Conservation (phyloP, 208 protist species). For the Trypanosoma vivax region DNA sequence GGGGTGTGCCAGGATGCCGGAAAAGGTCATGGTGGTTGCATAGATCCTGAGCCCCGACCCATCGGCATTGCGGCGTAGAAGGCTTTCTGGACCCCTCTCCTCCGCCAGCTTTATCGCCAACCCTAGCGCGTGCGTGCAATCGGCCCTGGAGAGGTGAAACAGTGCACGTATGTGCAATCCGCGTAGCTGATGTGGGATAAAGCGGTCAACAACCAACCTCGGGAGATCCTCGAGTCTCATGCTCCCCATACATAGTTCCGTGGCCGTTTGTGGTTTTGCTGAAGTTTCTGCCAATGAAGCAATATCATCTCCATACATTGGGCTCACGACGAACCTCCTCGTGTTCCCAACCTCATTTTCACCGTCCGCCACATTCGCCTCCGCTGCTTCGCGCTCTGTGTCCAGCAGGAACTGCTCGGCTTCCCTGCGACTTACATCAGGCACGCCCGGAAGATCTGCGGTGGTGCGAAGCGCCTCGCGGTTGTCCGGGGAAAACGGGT, state of each 20-base stretch:
- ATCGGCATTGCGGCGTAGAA: neutral
- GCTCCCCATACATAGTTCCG: neutral
- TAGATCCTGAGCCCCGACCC: neutral
- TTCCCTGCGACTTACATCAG: neutral
- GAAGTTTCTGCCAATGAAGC: neutral
- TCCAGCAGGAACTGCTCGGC: neutral
- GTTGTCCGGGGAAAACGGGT: constrained; percentile 1
- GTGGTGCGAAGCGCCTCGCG: neutral
- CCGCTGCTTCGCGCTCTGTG: neutral
- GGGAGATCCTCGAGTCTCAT: neutral
- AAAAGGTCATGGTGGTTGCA: neutral
- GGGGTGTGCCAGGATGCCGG: neutral
- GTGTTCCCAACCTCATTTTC: neutral
- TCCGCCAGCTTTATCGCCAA: neutral
- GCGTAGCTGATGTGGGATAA: neutral
- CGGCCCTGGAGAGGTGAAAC: neutral
- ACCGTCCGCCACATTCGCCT: neutral
- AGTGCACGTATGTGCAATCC: constrained; percentile 7
- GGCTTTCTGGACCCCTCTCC: neutral
- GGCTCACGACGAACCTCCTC: neutral
- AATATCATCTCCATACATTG: neutral
- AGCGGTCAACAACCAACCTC: constrained; percentile 1
- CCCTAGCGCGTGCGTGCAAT: constrained; percentile 1
- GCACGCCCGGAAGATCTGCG: neutral
- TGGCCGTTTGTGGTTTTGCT: neutral